These are phyloP conservation scores for Nicotiana knightiana DNA, from an alignment of 257 asterid species.

Conservation along the genomic window DNA sequence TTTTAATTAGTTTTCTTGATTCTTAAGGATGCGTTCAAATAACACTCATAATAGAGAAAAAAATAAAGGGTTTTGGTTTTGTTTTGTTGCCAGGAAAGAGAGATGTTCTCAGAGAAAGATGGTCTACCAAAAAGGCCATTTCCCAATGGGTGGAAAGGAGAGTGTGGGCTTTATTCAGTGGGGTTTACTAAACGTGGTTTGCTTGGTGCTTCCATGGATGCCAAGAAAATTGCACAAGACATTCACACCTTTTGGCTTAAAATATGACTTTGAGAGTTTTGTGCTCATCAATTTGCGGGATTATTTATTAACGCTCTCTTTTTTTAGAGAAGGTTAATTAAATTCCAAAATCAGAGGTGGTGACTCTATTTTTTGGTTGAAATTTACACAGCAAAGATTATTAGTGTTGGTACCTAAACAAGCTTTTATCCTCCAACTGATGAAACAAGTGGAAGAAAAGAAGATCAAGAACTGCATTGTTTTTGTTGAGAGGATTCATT, in stretches of 20 bases:
- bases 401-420: constrained; percentile 4
- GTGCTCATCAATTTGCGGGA: too few relatives aligned
- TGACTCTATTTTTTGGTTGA: background rate
- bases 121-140: constrained; percentile 86
- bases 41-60: background rate
- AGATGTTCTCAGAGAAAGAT: constrained; percentile 77
- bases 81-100: constrained; percentile 43
- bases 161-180: constrained; percentile 79
- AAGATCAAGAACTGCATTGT: background rate
- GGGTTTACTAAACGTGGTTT: constrained; percentile 99
- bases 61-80: background rate
- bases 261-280: too few relatives aligned
- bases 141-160: constrained; percentile 97
- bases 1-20: background rate
- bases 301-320: too few relatives aligned
- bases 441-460: background rate
- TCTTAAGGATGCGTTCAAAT: background rate
- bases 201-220: constrained; percentile 94
- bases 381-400: background rate
- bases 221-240: constrained; percentile 70
- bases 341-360: too few relatives aligned
- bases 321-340: too few relatives aligned
- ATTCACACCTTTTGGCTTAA: constrained; percentile 20
- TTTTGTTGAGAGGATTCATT: constrained; percentile 12
- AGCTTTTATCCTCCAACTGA: background rate